Base-by-base conservation (phyloP, 225 moss, liverwort and hornwort genomes). In the Bryum argenteum region DNA sequence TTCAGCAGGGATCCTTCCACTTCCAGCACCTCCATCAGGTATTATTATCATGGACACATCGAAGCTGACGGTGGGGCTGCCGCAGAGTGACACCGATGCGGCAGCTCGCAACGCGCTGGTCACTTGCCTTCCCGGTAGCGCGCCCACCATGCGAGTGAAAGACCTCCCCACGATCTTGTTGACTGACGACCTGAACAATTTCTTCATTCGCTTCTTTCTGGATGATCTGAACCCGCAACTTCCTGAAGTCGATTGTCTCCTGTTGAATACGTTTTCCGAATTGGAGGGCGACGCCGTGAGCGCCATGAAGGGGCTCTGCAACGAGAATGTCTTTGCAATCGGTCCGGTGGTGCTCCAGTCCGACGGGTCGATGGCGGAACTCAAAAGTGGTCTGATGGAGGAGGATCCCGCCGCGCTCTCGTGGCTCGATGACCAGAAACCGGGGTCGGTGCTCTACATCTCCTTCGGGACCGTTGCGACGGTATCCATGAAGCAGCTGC, bases 91-190 rank as follows among this genome's bases (percentile, higher is more conserved):
- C 7, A 65, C 24, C 20, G 79, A 79, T 6, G 56, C 58, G 12
- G 65, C 70, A 12, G 75, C 28, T 16, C 53, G 54, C 18, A 8
- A 38, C 66, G 61, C 58, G 20, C 59, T 38, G 8, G 13, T 80
- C 1, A 48, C 80, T 1, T 59, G 58, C 58, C 23, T 79, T 16
- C 67, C 62, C 1, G 80, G 80, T 3, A 52, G 6, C 3, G 55
- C 75, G 0, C 61, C 80, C 3, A 73, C 65, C 17, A 70, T 81
- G 69, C 58, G 70, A 1, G 70, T 81, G 16, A 53, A 66, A 1
- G 69, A 81, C 37, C 50, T 81, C 37, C 81, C 77, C 1, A 74
- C 76, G 5, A 20, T 76, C 41, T 22, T 81, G 14, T 58, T 76
- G 41, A 40, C 76, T 0, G 40, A 73, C 47, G 58, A 74, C 10